Conservation (phyloP, 1,284 basidiomycete genomes). For the Sporisorium reilianum region DNA sequence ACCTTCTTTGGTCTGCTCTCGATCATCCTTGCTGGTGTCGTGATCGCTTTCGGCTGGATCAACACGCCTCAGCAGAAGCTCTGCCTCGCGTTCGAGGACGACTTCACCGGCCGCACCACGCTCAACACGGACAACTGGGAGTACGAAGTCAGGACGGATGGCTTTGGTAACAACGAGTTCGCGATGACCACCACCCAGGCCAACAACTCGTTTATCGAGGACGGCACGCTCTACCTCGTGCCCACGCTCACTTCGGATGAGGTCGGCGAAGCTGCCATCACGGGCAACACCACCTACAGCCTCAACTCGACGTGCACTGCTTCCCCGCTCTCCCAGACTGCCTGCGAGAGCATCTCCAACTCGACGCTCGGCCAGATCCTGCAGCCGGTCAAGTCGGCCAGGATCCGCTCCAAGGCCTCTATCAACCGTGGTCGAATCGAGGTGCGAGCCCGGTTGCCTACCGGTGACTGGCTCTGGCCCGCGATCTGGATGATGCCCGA, state of each 20-base stretch:
- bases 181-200: conserved; percentile 85
- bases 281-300: conserved; percentile 77
- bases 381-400: conserved; percentile 77
- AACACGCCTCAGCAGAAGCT: conserved; percentile 41
- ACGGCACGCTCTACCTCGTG: conserved; percentile 82
- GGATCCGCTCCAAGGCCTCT: conserved; percentile 79
- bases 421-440: conserved; percentile 86
- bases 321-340: conserved; percentile 72
- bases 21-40: conserved; percentile 20
- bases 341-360: conserved; percentile 72
- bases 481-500: conserved; percentile 87
- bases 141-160: conserved; percentile 83
- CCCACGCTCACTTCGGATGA: conserved; percentile 89
- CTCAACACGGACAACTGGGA: conserved; percentile 77
- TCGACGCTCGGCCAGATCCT: conserved; percentile 73
- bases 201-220: conserved; percentile 83
- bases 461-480: conserved; percentile 81
- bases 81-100: conserved; percentile 81
- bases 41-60: conserved; percentile 40
- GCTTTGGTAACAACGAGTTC: conserved; percentile 87
- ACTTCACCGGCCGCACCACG: conserved; percentile 75
- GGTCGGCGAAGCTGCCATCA: too few species aligned
- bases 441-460: conserved; percentile 82
- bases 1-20: conserved; percentile 32
- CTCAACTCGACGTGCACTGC: conserved; percentile 79